phyloP scores from a whole-genome alignment of 2,329 filamentous ascomycete species.

The Herpomyces periplanetae region DNA sequence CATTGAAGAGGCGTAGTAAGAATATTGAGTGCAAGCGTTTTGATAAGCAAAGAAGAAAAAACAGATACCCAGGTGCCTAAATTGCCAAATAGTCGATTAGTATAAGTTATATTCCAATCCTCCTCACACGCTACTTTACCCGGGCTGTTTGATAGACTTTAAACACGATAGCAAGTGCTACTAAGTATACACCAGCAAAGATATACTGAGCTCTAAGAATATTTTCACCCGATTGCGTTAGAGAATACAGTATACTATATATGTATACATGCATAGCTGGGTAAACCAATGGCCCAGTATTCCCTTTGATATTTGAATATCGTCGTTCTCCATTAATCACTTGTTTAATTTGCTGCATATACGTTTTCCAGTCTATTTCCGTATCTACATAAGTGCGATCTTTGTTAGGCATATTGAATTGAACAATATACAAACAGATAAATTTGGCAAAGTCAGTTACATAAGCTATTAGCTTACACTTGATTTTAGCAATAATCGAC shows the following conservation, averaged over 20 bases:
- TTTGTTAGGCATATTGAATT: too few species aligned
- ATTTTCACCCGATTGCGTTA: conserved; percentile 35
- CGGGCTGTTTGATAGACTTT: conserved; percentile 35
- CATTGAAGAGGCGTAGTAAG: conserved; percentile 70
- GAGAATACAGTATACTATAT: conserved; percentile 34
- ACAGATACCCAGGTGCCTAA: conserved; percentile 46
- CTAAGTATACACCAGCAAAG: conserved; percentile 41
- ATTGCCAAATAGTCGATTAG: not conserved
- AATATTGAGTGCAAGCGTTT: conserved; percentile 84
- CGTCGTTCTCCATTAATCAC: conserved; percentile 52
- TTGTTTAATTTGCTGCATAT: conserved; percentile 66
- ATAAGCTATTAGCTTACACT: too few species aligned
- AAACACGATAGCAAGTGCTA: conserved; percentile 34
- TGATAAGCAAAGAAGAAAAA: conserved; percentile 47
- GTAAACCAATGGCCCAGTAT: conserved; percentile 74
- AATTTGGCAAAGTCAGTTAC: too few species aligned
- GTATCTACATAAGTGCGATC: too few species aligned
- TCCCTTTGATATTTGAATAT: conserved; percentile 48
- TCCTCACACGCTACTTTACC: conserved; percentile 9
- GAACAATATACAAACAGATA: too few species aligned
- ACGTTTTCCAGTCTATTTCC: conserved; percentile 87
- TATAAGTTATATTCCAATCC: not conserved
- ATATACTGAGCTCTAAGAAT: conserved; percentile 44
- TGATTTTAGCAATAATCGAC: conserved; percentile 36
- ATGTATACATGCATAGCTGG: conserved; percentile 75